Conservation (phyloP, 257 asterid genomes). For the Ilex asprella region DNA sequence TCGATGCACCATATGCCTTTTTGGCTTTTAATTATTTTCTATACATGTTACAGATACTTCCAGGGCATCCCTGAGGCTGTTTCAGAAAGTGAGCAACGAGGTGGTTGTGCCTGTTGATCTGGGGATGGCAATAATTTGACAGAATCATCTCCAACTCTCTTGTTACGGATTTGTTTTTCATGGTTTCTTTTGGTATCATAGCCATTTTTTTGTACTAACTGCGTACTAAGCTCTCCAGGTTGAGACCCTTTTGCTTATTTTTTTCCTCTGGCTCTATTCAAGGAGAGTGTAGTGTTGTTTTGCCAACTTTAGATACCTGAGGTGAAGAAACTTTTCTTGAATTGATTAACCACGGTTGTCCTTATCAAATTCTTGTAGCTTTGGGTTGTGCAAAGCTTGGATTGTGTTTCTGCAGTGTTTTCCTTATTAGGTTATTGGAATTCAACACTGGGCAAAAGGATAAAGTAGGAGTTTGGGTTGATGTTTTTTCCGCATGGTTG, state of each 20-base stretch:
- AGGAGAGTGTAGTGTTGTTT: too few relatives aligned
- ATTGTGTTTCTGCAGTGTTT: slow-evolving; percentile 7
- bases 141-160: slow-evolving; percentile 10
- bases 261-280: too few relatives aligned
- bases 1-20: not conserved
- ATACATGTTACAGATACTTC: slow-evolving; percentile 59
- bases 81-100: slow-evolving; percentile 75
- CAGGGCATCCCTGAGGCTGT: slow-evolving; percentile 77
- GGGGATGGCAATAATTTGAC: slow-evolving; percentile 9
- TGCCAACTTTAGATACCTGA: too few relatives aligned
- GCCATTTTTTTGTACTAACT: slow-evolving; percentile 35
- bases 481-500: not conserved
- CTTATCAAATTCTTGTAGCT: slow-evolving; percentile 12
- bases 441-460: too few relatives aligned
- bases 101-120: slow-evolving; percentile 85
- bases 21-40: slow-evolving; percentile 7
- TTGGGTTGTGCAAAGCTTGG: slow-evolving; percentile 22
- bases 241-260: too few relatives aligned
- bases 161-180: slow-evolving; percentile 14
- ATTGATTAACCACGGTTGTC: slow-evolving; percentile 1
- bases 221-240: not conserved
- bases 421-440: too few relatives aligned
- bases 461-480: too few relatives aligned
- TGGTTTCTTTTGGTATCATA: slow-evolving; percentile 16
- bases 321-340: too few relatives aligned